Evolutionary conservation across 768 basidiomycete species (phyloP), one percentile per base, ranked within the genome.

Genomic region (Tylopilus felleus): DNA sequence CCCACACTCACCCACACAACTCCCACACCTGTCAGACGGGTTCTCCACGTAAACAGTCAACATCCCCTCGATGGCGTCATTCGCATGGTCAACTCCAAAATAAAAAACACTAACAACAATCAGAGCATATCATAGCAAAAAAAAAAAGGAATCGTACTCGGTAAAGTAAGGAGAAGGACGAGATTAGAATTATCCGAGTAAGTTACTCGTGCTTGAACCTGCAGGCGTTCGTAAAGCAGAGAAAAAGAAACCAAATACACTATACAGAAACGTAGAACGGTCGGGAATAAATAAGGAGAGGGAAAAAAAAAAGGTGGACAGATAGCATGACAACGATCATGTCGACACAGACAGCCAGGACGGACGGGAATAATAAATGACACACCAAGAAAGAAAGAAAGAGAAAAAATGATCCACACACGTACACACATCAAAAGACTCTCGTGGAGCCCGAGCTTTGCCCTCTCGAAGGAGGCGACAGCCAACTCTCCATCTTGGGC

Each of bases 401-500:
- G 22, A 36, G 8, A 28, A 40, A 17, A 53, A 29, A 12, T 2
- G 14, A 35, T 16, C 33, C n/a, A n/a, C n/a, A n/a, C n/a, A n/a
- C 31, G 31, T 33, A 52, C 41, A 38, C 33, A 38, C 8, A 13
- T 70, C 61, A 71, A 58, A 70, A 61, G 41, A 70, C 61, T 51
- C 66, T 52, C 28, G 70, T 43, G 12, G 69, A 70, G 27, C 69
- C 64, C 33, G 70, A 66, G 51, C 42, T 71, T 49, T 70, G 66
- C 4, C 69, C 66, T 33, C 70, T 56, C 16, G 68, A 48, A 36
- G 67, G 58, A 21, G 67, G 61, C 19, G 68, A 58, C 53, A 69
- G 33, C 68, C 69, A 70, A 41, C 52, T 71, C 61, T 70, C 69
- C 70, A 72, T 66, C 63, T 69, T 72, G 48, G 68, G 70, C 69